Conservation (phyloP, 176 grass and related monocot genomes). For the Carex pumila region DNA sequence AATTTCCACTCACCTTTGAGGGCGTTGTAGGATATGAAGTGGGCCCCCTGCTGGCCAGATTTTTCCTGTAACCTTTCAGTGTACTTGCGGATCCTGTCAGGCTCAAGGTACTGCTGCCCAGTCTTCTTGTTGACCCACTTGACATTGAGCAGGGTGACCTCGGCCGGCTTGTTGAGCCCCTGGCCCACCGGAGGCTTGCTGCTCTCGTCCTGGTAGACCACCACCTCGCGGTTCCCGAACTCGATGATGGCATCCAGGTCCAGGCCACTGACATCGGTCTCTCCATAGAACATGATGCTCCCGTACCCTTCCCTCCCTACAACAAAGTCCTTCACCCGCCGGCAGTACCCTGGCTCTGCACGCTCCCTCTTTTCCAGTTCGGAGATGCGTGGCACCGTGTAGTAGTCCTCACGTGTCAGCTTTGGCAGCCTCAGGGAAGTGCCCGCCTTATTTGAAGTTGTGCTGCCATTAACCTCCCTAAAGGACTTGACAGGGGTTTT, state of each 20-base stretch:
- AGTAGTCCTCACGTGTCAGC: constrained; percentile 62
- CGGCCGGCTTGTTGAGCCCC: constrained; percentile 71
- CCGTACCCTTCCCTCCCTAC: constrained; percentile 66
- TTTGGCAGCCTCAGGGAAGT: constrained; percentile 50
- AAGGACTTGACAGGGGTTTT: background rate
- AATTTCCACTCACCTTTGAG: constrained; percentile 84
- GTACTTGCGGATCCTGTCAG: constrained; percentile 52
- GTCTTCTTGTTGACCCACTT: constrained; percentile 80
- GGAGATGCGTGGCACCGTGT: constrained; percentile 53
- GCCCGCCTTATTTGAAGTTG: background rate
- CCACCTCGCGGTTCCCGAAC: constrained; percentile 80
- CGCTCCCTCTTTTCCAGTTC: constrained; percentile 82
- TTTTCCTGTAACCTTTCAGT: constrained; percentile 61
- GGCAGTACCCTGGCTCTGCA: constrained; percentile 56
- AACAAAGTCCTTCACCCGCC: constrained; percentile 56
- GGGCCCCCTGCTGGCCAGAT: constrained; percentile 53
- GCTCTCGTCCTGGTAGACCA: constrained; percentile 73
- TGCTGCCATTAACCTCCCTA: background rate
- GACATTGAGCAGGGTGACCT: constrained; percentile 79
- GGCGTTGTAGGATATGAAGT: constrained; percentile 57
- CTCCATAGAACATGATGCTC: constrained; percentile 69
- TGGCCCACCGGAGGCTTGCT: constrained; percentile 72
- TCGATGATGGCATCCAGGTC: constrained; percentile 64
- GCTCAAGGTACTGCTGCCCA: constrained; percentile 29
- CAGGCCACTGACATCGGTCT: constrained; percentile 62